Evolutionary conservation across 2,329 filamentous ascomycete species (phyloP).

Genomic region (Ascochyta clinopodiicola): DNA sequence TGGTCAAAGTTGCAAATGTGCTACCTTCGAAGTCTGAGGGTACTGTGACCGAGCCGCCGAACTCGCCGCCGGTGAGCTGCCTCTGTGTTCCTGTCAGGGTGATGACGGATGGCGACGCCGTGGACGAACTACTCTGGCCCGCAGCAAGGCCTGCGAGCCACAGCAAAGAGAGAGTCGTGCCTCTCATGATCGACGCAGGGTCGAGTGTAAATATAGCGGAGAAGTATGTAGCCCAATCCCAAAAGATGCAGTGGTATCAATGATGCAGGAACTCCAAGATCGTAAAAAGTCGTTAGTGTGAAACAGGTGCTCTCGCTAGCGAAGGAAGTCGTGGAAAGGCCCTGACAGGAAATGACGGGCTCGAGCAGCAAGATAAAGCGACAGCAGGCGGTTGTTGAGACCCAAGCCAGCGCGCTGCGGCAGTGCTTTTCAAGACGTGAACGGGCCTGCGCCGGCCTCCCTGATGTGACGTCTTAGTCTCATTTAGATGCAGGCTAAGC

Average conservation of each 20-base stretch:
- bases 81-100: conserved; percentile 34
- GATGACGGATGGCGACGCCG: conserved; percentile 29
- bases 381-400: conserved; percentile 14
- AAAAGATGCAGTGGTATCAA: background rate
- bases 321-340: background rate
- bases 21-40: conserved; percentile 39
- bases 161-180: conserved; percentile 25
- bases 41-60: conserved; percentile 34
- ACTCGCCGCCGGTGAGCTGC: conserved; percentile 25
- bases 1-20: conserved; percentile 31
- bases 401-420: conserved; percentile 10
- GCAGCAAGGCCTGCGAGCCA: conserved; percentile 34
- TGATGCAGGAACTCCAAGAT: conserved; percentile 10
- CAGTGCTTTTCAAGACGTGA: conserved; percentile 13
- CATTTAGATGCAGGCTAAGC: conserved; percentile 5
- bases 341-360: conserved; percentile 3
- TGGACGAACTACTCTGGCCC: conserved; percentile 35
- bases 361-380: background rate
- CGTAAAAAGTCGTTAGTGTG: conserved; percentile 1
- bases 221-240: background rate
- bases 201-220: conserved; percentile 15
- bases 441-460: conserved; percentile 6
- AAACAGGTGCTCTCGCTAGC: conserved; percentile 5
- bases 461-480: conserved; percentile 17
- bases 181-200: conserved; percentile 29